Evolutionary conservation across 1,284 basidiomycete genomes (phyloP), one percentile per base, ranked within the genome.

Genomic region (Heterobasidion parviporum): DNA sequence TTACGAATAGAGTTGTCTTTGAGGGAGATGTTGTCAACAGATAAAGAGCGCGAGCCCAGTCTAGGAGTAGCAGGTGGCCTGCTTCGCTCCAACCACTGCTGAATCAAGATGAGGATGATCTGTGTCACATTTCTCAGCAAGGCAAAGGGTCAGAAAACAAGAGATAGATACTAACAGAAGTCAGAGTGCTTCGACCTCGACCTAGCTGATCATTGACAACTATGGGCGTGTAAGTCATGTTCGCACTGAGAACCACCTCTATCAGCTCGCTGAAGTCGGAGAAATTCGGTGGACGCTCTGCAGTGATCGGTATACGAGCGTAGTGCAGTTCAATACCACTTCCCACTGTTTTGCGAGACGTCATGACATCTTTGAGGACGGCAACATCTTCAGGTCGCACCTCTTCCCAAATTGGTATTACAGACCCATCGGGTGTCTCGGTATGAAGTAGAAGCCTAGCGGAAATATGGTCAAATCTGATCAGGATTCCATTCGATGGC

Each of bases 171-270:
- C 53, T 15, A 6, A 89, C 90, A 6, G 94, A 89, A 15, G 94
- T 87, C 60, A 95, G 75, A 0, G 95, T 97, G 59, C 92, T 94
- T 63, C 97, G 79, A n/a, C 96, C 96, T 36, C 94, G 78, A 3
- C 96, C 96, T 3, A 99, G 82, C 70, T 99, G 97, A 66, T 95
- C 97, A 67, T 99, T 99, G 54, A 99, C 82, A 26, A 99, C 87
- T 59, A 99, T 89, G 0, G 94, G 92, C 0, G 87, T 85, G 47
- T 81, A 77, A 35, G 81, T 77, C 3, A 87, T 79, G 56, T 88
- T 80, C 33, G 85, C 83, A n/a, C 86, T 76, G 48, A 92, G 77
- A 45, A 94, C 90, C 0, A 95, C 80, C 48, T 92, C 85, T 60
- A 98, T 87, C 33, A 99, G 77, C 57, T 87, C 85, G 60, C 76